Conservation (phyloP, 1,284 basidiomycete genomes). For the Ceratobasidium sp. region DNA sequence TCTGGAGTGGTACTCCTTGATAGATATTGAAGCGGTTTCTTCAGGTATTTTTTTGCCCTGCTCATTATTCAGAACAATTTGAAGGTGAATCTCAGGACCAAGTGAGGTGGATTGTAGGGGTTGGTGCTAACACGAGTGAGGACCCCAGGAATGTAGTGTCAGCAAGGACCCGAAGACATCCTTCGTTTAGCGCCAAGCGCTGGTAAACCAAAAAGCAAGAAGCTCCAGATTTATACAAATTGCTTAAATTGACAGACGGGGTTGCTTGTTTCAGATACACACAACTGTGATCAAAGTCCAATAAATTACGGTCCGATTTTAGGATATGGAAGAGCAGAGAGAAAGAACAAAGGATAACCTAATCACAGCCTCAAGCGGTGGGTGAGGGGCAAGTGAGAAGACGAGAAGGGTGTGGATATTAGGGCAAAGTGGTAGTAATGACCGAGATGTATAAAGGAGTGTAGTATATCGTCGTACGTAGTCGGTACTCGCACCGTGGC, state of each 20-base stretch:
- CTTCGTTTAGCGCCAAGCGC: no score
- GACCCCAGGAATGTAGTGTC: no score
- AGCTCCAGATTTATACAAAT: no score
- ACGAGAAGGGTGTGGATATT: constrained; percentile 52
- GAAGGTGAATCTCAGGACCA: no score
- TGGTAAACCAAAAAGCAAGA: no score
- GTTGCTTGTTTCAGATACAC: constrained; percentile 20
- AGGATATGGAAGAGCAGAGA: neutral
- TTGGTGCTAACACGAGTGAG: no score
- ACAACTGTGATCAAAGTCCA: neutral
- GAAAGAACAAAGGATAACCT: neutral
- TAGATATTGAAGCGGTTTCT: neutral
- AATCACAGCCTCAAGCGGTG: constrained; percentile 51
- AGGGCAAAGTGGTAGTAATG: constrained; percentile 34
- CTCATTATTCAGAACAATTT: neutral
- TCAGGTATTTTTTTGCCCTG: neutral
- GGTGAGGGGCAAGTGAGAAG: constrained; percentile 58
- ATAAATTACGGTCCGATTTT: constrained; percentile 14
- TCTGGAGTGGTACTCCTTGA: neutral
- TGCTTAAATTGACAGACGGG: neutral
- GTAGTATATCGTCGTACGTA: constrained; percentile 31
- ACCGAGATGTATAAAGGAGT: constrained; percentile 25
- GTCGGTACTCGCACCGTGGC: constrained; percentile 2
- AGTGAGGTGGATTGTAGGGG: no score
- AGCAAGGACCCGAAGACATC: no score